phyloP scores from a whole-genome alignment of 805 yeast genomes.

The Saccharomycopsis babjevae region DNA sequence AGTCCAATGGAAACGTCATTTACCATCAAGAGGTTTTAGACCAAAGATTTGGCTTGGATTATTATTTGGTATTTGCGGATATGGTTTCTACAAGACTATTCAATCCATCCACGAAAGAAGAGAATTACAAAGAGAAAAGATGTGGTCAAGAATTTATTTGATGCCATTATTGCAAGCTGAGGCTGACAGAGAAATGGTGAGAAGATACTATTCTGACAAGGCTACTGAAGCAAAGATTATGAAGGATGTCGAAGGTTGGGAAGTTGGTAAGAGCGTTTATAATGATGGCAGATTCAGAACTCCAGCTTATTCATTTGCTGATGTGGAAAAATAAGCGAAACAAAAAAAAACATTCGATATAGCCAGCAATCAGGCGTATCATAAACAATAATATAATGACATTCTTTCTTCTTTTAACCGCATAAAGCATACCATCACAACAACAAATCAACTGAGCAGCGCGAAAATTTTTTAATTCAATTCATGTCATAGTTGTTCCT shows the following conservation, averaged over 20 bases:
- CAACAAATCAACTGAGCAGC: too few species aligned
- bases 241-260: slow-evolving; percentile 56
- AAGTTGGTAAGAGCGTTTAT: slow-evolving; percentile 39
- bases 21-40: slow-evolving; percentile 78
- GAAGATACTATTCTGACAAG: slow-evolving; percentile 57
- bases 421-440: too few species aligned
- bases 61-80: slow-evolving; percentile 51
- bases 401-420: too few species aligned
- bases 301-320: slow-evolving; percentile 16
- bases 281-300: slow-evolving; percentile 30
- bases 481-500: too few species aligned
- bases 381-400: too few species aligned
- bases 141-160: slow-evolving; percentile 66
- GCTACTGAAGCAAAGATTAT: slow-evolving; percentile 61
- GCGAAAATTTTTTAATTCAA: too few species aligned
- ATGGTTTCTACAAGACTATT: slow-evolving; percentile 60
- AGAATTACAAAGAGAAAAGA: slow-evolving; percentile 65
- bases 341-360: not conserved
- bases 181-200: slow-evolving; percentile 65
- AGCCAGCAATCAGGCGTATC: too few species aligned
- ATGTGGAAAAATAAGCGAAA: slow-evolving; percentile 1
- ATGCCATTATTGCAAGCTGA: slow-evolving; percentile 74
- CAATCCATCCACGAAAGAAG: slow-evolving; percentile 65
- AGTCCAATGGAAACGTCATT: slow-evolving; percentile 80
- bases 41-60: slow-evolving; percentile 64